These are phyloP conservation scores for Metarhizium sp. DNA, from an alignment of 2,329 filamentous ascomycete species.

Conservation along the genomic window DNA sequence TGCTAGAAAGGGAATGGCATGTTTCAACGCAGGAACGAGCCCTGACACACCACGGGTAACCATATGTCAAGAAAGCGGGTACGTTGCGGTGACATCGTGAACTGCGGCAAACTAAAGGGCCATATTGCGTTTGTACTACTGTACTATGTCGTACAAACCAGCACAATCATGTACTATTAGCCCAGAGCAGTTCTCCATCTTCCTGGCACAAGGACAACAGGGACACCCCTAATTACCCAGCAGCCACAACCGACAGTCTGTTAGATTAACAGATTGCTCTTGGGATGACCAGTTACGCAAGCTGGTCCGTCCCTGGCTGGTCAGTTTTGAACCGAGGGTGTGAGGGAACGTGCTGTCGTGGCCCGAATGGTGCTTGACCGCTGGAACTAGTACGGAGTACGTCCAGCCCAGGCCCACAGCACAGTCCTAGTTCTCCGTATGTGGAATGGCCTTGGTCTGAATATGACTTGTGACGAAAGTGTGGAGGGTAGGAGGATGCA, in stretches of 20 bases:
- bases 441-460: not conserved
- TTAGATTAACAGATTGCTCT: not conserved
- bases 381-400: not conserved
- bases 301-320: too few relatives aligned
- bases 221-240: not conserved
- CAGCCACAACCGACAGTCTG: not conserved
- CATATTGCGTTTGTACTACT: not conserved
- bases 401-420: not conserved
- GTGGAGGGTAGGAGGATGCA: not conserved
- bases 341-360: not conserved
- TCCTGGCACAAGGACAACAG: not conserved
- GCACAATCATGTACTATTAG: not conserved
- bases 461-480: not conserved
- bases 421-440: not conserved
- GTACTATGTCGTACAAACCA: not conserved
- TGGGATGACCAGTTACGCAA: too few relatives aligned
- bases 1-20: slow-evolving; percentile 23
- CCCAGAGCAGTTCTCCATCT: not conserved
- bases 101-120: not conserved
- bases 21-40: slow-evolving; percentile 30
- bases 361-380: not conserved
- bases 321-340: not conserved
- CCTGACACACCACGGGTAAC: slow-evolving; percentile 2
- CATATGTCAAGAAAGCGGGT: not conserved
- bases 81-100: not conserved